phyloP scores from a whole-genome alignment of 345 rosid species.

The Melaleuca alternifolia region DNA sequence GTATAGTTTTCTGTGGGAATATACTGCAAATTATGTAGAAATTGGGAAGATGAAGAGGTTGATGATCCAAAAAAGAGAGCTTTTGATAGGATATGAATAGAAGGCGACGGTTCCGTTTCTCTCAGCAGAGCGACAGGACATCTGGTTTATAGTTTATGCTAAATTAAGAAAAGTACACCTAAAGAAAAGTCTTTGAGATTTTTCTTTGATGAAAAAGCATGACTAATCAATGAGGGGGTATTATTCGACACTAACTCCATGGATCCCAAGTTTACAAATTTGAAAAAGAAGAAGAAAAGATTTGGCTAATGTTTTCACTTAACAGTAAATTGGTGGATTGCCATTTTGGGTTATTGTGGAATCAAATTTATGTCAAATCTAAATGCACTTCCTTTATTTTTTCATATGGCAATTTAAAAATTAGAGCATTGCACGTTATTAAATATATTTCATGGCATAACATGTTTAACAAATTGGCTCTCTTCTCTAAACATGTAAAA shows the following conservation, averaged over 20 bases:
- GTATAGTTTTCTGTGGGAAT: not conserved
- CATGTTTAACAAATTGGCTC: too few species aligned
- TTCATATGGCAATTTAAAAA: too few species aligned
- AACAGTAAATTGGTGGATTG: not conserved
- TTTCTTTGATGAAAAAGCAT: not conserved
- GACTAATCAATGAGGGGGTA: not conserved
- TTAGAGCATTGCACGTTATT: too few species aligned
- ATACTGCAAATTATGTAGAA: not conserved
- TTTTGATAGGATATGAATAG: not conserved
- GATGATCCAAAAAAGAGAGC: not conserved
- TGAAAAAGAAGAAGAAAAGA: not conserved
- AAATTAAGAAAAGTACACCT: not conserved
- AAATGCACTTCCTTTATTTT: not conserved
- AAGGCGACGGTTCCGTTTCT: not conserved
- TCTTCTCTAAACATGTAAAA: too few species aligned
- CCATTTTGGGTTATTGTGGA: not conserved
- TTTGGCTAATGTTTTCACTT: not conserved
- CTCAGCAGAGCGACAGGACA: not conserved
- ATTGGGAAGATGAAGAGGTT: not conserved
- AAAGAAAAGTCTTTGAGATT: not conserved
- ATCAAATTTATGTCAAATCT: not conserved
- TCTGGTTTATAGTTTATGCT: not conserved
- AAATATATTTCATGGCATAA: too few species aligned
- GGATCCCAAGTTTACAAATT: not conserved
- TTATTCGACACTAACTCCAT: not conserved